Evolutionary conservation across 208 protist species (phyloP).

Genomic region (Herpetomonas samuelpessoai): DNA sequence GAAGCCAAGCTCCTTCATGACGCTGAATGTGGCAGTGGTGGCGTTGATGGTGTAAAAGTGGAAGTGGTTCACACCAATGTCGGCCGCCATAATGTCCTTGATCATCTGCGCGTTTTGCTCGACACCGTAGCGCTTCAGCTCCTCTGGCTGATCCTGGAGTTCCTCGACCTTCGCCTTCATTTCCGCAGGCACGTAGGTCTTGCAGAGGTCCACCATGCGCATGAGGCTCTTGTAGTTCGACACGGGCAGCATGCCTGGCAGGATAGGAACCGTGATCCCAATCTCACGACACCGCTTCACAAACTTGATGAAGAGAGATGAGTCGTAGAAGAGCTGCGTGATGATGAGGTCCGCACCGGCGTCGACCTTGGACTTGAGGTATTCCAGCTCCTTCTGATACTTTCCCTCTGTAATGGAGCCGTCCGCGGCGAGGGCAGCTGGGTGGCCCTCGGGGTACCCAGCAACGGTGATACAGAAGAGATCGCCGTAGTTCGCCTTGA

Average conservation of each 20-base stretch:
- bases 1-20: constrained; percentile 40
- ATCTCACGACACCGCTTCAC: constrained; percentile 75
- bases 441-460: constrained; percentile 93
- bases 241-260: constrained; percentile 95
- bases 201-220: constrained; percentile 74
- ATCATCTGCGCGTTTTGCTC: constrained; percentile 62
- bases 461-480: constrained; percentile 95
- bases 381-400: constrained; percentile 78
- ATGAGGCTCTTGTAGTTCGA: constrained; percentile 56
- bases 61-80: constrained; percentile 60
- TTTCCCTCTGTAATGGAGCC: constrained; percentile 57
- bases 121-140: constrained; percentile 57
- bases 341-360: constrained; percentile 96
- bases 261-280: constrained; percentile 93
- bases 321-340: constrained; percentile 97
- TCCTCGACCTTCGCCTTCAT: constrained; percentile 48
- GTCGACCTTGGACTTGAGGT: constrained; percentile 96
- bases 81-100: constrained; percentile 39
- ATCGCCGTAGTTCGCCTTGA: constrained; percentile 92
- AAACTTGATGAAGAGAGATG: constrained; percentile 90
- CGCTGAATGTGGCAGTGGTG: constrained; percentile 28
- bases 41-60: constrained; percentile 80
- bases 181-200: constrained; percentile 53
- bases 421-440: constrained; percentile 32
- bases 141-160: constrained; percentile 58